phyloP scores from a whole-genome alignment of 108 stramenopile species.

The Mediolabrus comicus region DNA sequence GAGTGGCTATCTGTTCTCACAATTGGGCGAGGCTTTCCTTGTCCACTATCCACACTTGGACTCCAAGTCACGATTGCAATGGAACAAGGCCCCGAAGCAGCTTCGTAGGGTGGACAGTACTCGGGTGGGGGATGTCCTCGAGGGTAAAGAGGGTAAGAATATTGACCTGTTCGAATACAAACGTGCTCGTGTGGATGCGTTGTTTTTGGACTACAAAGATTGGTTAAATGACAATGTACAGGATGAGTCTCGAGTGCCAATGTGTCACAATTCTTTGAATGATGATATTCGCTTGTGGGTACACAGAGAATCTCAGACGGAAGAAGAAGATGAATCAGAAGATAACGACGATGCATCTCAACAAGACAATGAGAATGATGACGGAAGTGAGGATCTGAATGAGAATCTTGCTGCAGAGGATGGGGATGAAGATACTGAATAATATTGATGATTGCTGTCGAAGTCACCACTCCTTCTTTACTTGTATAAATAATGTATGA shows the following conservation, averaged over 20 bases:
- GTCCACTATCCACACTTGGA: slow-evolving; percentile 85
- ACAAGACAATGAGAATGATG: background rate
- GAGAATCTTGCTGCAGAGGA: slow-evolving; percentile 3
- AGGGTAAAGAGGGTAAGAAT: slow-evolving; percentile 1
- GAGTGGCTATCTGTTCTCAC: slow-evolving; percentile 59
- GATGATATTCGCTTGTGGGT: slow-evolving; percentile 78
- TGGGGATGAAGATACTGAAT: background rate
- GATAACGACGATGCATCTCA: background rate
- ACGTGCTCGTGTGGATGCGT: slow-evolving; percentile 71
- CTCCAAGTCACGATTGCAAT: slow-evolving; percentile 54
- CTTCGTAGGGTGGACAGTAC: slow-evolving; percentile 2
- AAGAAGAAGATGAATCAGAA: background rate
- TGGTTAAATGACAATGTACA: slow-evolving; percentile 59
- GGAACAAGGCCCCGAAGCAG: slow-evolving; percentile 67
- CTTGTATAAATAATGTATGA: no score
- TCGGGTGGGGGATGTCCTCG: background rate
- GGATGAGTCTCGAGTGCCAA: slow-evolving; percentile 43
- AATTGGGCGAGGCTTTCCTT: slow-evolving; percentile 69
- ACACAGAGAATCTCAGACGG: background rate
- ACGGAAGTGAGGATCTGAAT: background rate
- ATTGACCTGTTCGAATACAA: slow-evolving; percentile 50
- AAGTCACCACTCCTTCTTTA: no score
- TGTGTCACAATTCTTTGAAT: slow-evolving; percentile 62
- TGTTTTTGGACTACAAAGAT: slow-evolving; percentile 70
- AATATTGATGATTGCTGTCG: background rate